These are phyloP conservation scores for Yamadazyma buinensis DNA, from an alignment of 1,139 yeast species.

Conservation along the genomic window DNA sequence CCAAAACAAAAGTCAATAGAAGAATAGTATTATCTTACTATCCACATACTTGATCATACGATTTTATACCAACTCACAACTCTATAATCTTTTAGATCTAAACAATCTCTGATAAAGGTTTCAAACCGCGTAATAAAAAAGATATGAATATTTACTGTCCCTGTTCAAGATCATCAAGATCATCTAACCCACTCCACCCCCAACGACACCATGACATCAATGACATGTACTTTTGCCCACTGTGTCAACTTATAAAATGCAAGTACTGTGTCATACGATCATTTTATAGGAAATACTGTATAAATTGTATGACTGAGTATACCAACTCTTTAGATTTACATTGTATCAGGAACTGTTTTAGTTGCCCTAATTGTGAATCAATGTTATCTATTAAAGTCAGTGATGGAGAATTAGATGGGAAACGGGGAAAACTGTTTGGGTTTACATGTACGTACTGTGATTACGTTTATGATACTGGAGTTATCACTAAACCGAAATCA, in stretches of 20 bases:
- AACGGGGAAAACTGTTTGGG: constrained; percentile 29
- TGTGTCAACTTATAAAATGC: constrained; percentile 32
- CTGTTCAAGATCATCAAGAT: constrained; percentile 6
- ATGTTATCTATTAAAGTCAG: constrained; percentile 23
- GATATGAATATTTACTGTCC: constrained; percentile 8
- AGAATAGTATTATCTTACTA: too few species aligned
- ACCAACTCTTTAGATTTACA: constrained; percentile 19
- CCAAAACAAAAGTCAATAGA: too few species aligned
- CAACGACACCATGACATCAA: constrained; percentile 9
- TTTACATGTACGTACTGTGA: constrained; percentile 33
- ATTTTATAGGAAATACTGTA: constrained; percentile 30
- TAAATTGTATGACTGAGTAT: constrained; percentile 36
- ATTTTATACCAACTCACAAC: too few species aligned
- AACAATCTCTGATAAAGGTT: too few species aligned
- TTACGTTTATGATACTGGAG: constrained; percentile 24
- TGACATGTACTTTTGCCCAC: constrained; percentile 35
- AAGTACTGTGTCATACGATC: constrained; percentile 22
- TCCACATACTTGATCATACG: too few species aligned
- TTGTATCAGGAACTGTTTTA: constrained; percentile 38
- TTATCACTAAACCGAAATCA: constrained; percentile 34
- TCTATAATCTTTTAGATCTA: too few species aligned
- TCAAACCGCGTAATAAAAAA: too few species aligned
- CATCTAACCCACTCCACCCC: constrained; percentile 1
- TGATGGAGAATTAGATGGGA: constrained; percentile 16
- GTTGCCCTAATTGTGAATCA: constrained; percentile 35